A percentile compares a stretch with the other conserved stretches of the same genome.
Evolutionary conservation across 2,329 filamentous ascomycete genomes (phyloP).

Genomic region (Colletotrichum cuscutae): DNA sequence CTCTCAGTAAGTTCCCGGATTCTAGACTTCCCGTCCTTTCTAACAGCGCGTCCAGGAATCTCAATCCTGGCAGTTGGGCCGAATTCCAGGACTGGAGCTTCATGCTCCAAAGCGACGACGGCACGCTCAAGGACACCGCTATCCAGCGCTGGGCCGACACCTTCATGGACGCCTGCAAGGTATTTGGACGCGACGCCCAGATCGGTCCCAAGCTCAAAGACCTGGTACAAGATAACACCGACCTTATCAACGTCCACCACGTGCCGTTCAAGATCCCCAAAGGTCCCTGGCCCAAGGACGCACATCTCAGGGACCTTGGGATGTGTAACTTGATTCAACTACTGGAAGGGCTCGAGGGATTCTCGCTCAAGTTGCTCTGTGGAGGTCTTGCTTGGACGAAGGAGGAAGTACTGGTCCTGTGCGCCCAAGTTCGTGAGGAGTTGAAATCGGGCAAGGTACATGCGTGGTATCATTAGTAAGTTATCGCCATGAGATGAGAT

Average conservation of each 20-base stretch:
- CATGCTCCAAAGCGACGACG: not conserved
- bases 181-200: not conserved
- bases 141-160: not conserved
- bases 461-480: conserved; percentile 39
- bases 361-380: conserved; percentile 41
- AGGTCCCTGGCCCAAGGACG: conserved; percentile 39
- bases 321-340: conserved; percentile 31
- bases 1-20: not conserved
- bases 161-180: not conserved
- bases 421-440: conserved; percentile 41
- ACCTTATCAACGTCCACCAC: not conserved
- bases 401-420: conserved; percentile 41
- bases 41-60: too few relatives aligned
- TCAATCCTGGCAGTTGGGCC: too few relatives aligned
- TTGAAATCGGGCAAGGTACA: conserved; percentile 41
- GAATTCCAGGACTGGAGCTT: not conserved
- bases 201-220: not conserved
- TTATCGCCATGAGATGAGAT: not conserved
- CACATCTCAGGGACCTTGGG: conserved; percentile 43
- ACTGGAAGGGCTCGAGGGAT: conserved; percentile 37
- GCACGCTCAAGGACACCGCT: not conserved
- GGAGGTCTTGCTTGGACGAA: conserved; percentile 42
- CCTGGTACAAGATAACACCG: not conserved
- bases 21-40: too few relatives aligned
- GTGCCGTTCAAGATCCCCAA: not conserved